Evolutionary conservation across 768 basidiomycete species (phyloP), one percentile per base, ranked within the genome.

Genomic region (Dacryopinax spathularia): DNA sequence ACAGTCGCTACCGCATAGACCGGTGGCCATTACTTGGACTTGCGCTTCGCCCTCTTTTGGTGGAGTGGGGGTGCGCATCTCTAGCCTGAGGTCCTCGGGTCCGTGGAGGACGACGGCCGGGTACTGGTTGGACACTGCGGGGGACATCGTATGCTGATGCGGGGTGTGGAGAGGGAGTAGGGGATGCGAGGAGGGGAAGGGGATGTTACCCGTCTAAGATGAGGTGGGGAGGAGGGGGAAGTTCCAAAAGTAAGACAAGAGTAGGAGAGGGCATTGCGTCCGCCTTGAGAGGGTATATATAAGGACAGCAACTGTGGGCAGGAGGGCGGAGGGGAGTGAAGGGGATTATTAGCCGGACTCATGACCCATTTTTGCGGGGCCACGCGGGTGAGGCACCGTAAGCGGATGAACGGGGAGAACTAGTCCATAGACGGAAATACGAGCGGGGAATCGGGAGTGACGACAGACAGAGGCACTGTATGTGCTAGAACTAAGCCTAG

Each of bases 51-150:
- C 84, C 25, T 80, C 74, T 20, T 79, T 77, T 25, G 93, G 94
- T 0, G 85, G 81, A 79, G 84, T 86, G 66, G 87, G 74, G 44
- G 80, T 78, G 67, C 91, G 85, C 37, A 85, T 76, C 71, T 92
- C 90, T 70, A 88, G 68, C 67, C 85, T 86, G 66, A 98, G 81
- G 77, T 95, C 91, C 69, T 82, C 82, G 62, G 89, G 79, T 20
- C 88, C 90, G 70, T 91, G 82, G 65, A 95, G 87, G 69, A 96
- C 89, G 62, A 84, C 87, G 62, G 90, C 88, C 62, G 77, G 75
- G 61, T 89, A 84, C 15, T 81, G 74, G 37, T 78, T 79, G 68
- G 84, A 76, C 44, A 81, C 79, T 62, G 75, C 70, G 60, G 78
- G 77, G 62, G 79, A 77, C 80, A 78, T 80, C 64, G 65, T 62